Evolutionary conservation across 129 eudicot species (phyloP), one percentile per base, ranked within the genome.

Genomic region (Tagetes erecta): DNA sequence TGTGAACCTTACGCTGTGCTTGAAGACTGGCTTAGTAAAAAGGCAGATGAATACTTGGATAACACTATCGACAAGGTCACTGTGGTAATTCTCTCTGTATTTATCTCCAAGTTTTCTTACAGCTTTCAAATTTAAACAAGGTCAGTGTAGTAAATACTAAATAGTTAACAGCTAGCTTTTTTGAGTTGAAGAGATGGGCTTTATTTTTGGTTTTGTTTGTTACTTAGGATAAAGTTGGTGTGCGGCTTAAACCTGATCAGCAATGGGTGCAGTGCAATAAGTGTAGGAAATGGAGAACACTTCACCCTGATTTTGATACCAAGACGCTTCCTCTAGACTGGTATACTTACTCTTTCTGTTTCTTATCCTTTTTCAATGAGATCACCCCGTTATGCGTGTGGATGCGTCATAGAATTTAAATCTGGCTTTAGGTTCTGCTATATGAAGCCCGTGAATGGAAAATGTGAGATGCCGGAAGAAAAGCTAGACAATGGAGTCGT

Each of bases 221-320:
- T 35, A 35, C 36, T 14, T 83, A 90, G 96, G 67, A 64, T 51
- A 85, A 75, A 70, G 80, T 81, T 58, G 79, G 80, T 45, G 40
- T 81, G 33, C 78, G 52, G 45, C 74, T 63, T 70, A 87, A 87
- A 75, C 96, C 92, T 6, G 96, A 90, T 71, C 68, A 79, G 39
- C 87, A 87, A 42, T 90, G 92, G 92, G 96, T 90, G 80, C 92
- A 90, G 78, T 90, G 96, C 69, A 83, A 87, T 84, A 87, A 87
- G 82, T 90, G 92, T 77, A 81, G 92, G 47, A 90, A 90, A 76
- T 85, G 92, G 96, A 87, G 96, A 72, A 81, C 70, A 82, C 58
- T 85, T 66, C 72, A 50, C 49, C 9, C 82, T 36, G 86, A 65
- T 77, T 87, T 85, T 78, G 86, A 78, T 75, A 72, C 68, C 90